phyloP scores from a whole-genome alignment of 345 rosid genomes.

The Dipteronia sinensis region DNA sequence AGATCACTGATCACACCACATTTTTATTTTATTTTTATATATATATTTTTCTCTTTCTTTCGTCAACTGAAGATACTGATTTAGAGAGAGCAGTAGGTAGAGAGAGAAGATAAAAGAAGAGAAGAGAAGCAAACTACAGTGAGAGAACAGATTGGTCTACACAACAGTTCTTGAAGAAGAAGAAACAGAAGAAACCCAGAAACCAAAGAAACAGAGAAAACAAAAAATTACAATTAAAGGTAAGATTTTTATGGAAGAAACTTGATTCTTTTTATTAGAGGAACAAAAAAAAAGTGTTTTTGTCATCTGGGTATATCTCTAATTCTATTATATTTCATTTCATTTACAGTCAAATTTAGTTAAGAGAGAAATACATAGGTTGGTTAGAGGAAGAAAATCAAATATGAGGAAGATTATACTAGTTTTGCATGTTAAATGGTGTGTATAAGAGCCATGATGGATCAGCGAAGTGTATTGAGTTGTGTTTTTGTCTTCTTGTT shows the following conservation, averaged over 20 bases:
- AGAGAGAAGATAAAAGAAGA: conserved; percentile 25
- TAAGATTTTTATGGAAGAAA: conserved; percentile 28
- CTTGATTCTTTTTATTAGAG: conserved; percentile 7
- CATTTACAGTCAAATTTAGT: conserved; percentile 20
- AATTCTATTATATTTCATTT: conserved; percentile 23
- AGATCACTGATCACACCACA: conserved; percentile 19
- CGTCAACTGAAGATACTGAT: conserved; percentile 39
- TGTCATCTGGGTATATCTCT: conserved; percentile 24
- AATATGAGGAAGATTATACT: conserved; percentile 36
- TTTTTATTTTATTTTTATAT: neutral
- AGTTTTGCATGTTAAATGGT: conserved; percentile 20
- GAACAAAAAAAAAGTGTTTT: conserved; percentile 22
- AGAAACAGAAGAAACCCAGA: neutral
- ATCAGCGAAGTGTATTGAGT: conserved; percentile 42
- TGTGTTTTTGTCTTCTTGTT: conserved; percentile 44
- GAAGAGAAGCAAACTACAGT: conserved; percentile 23
- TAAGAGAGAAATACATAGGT: neutral
- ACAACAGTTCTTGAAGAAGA: conserved; percentile 27
- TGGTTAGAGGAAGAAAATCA: conserved; percentile 3
- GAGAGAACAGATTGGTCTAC: conserved; percentile 31
- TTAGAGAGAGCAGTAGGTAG: conserved; percentile 40
- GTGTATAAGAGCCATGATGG: conserved; percentile 62
- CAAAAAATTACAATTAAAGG: conserved; percentile 38
- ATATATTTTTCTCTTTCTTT: neutral
- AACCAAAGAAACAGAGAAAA: neutral